phyloP scores from a whole-genome alignment of 192 early-diverging fungal species.

The Mortierella alpina region DNA sequence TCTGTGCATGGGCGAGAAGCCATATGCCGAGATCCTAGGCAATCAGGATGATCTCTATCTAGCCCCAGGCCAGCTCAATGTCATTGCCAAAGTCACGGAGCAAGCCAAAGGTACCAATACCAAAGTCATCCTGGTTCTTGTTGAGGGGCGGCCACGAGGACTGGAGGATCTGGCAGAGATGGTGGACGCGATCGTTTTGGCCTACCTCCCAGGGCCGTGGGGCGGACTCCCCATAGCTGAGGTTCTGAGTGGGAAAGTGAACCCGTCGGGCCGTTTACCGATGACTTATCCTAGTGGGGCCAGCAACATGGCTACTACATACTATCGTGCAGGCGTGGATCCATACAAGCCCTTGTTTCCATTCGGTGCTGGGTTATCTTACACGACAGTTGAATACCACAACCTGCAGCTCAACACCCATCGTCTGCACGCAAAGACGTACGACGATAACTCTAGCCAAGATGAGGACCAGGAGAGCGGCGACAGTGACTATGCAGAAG shows the following conservation, averaged over 20 bases:
- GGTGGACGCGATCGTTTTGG: slow-evolving; percentile 58
- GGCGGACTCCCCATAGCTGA: slow-evolving; percentile 69
- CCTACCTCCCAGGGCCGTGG: slow-evolving; percentile 69
- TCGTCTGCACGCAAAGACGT: slow-evolving; percentile 15
- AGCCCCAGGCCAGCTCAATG: slow-evolving; percentile 59
- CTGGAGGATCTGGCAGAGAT: slow-evolving; percentile 54
- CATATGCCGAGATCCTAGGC: slow-evolving; percentile 69
- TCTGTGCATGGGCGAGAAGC: slow-evolving; percentile 65
- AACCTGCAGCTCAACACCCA: slow-evolving; percentile 44
- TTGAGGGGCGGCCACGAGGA: slow-evolving; percentile 67
- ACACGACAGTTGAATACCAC: slow-evolving; percentile 60
- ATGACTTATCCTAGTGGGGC: slow-evolving; percentile 68
- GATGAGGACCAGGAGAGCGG: not conserved
- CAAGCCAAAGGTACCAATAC: slow-evolving; percentile 21
- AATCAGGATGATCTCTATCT: slow-evolving; percentile 62
- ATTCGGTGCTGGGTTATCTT: slow-evolving; percentile 68
- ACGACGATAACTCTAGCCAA: not conserved
- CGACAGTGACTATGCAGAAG: not conserved
- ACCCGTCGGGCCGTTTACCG: slow-evolving; percentile 68
- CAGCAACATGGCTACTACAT: slow-evolving; percentile 51
- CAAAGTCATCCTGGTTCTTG: slow-evolving; percentile 61
- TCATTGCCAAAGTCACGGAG: slow-evolving; percentile 50
- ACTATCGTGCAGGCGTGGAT: slow-evolving; percentile 48
- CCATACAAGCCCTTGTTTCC: slow-evolving; percentile 64
- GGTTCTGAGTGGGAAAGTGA: slow-evolving; percentile 63